Percentiles rank a stretch among this genome's conserved stretches.
These are phyloP conservation scores for Blastobotrys muscicola DNA, from an alignment of 805 yeast species.

Conservation along the genomic window DNA sequence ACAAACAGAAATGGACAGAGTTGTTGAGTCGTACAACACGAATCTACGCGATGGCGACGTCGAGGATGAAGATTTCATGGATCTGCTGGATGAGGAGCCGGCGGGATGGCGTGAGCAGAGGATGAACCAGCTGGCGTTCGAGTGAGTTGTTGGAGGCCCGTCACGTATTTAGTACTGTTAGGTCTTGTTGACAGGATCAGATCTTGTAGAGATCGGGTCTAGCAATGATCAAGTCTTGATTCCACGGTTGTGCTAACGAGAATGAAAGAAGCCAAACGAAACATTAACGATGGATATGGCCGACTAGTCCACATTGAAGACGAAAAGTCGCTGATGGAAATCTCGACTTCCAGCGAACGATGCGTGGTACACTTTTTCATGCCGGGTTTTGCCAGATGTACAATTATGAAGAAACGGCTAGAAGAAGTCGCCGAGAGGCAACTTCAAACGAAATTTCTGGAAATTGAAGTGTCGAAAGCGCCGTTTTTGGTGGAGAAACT, in stretches of 20 bases:
- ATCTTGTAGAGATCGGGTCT: too few species aligned
- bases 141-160: too few species aligned
- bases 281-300: conserved; percentile 37
- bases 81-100: conserved; percentile 35
- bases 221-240: too few species aligned
- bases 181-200: too few species aligned
- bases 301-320: conserved; percentile 32
- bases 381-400: conserved; percentile 51
- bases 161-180: too few species aligned
- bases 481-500: conserved; percentile 65
- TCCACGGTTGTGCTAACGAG: too few species aligned
- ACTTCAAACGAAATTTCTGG: conserved; percentile 35
- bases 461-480: conserved; percentile 52
- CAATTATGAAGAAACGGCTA: conserved; percentile 41
- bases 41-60: conserved; percentile 6
- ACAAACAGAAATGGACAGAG: too few species aligned
- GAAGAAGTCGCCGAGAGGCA: conserved; percentile 47
- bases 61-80: conserved; percentile 22
- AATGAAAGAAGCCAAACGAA: conserved; percentile 29
- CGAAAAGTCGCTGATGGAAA: conserved; percentile 50
- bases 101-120: conserved; percentile 53
- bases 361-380: conserved; percentile 58
- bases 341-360: conserved; percentile 31
- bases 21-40: too few species aligned
- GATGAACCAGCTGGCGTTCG: conserved; percentile 44